Base-by-base conservation (phyloP, 2,329 filamentous ascomycete species). In the Pseudodiploospora longispora region DNA sequence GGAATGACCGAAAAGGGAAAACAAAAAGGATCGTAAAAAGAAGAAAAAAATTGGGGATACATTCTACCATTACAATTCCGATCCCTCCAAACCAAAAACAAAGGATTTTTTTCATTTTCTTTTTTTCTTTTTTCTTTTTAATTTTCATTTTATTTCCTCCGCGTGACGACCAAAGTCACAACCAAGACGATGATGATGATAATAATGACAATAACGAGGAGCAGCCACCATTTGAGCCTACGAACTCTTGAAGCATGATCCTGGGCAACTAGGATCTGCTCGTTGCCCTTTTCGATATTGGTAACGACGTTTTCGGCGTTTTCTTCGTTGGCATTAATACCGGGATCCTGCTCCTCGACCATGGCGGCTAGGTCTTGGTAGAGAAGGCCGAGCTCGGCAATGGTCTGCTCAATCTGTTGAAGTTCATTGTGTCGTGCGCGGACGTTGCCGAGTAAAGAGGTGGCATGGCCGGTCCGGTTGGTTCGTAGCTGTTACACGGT, bases 341-440 rank as follows among this genome's bases (percentile, higher is more conserved):
- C 68, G 12, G 71, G 66, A 47, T 88, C 85, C 59, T 91, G 85
- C 56, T 82, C 74, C 54, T 87, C 78, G 47, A 91, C 80, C 48
- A 85, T 71, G 54, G 85, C 79, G 47, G 85, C 83, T 49, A 93
- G 78, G 57, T 90, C 81, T 52, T 82, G 71, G 70, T 88, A 89
- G 55, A 91, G 74, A 39, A 74, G 61, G 28, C 79, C 74, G 36
- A 91, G 75, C 61, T 91, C 83, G 32, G 70, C 68, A 51, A 91
- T 74, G 5, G 84, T 88, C 60, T 78, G 74, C 65, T 91, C 85
- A 54, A 93, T 91, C 63, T 79, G 80, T 67, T 87, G 78, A 51
- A 91, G 82, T 66, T 91, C 87, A 60, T 85, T 87, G 71, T 91
- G 87, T 44, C 87, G 85, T 33, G 85, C 85, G 52, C 85, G 83